Evolutionary conservation across 371 early-diverging fungal species (phyloP), one percentile per base, ranked within the genome.

Genomic region (Mortierella sp.): DNA sequence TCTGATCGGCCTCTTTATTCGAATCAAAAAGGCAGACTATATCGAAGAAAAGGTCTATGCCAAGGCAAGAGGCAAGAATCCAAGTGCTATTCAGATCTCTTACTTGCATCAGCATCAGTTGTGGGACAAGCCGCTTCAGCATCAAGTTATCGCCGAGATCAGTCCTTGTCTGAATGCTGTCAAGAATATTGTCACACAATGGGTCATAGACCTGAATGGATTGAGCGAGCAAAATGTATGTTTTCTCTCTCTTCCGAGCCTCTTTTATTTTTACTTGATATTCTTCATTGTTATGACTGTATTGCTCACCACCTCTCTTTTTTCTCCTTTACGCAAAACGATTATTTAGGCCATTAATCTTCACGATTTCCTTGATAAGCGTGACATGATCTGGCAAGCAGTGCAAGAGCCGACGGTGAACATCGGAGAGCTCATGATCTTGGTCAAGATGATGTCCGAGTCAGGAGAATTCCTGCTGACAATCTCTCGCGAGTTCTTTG

Each of bases 381-480:
- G 88, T 19, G 86, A 89, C 52, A 87, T 83, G 64, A 82, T 91
- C 47, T 90, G 92, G 91, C 65, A 75, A 14, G 70, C 83, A 25
- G 82, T 88, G 14, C 86, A 87, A 21, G 63, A 74, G 14, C 73
- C 74, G 25, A 83, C 71, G 1, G 81, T 90, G 50, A 85, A 86
- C 44, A 73, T 91, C 15, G 90, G 89, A 16, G 87, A 90, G 60
- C 72, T 90, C 19, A 75, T 87, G 72, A 86, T 89, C 26, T 72
- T 85, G 25, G 68, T 89, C 19, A 80, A 84, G 47, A 74, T 85
- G 65, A 61, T 87, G 55, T 25, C 70, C 9, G 84, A 85, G 52
- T 68, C 81, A 9, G 64, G 73, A 25, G 62, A 66, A 21, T 72
- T 74, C 68, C 44, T 82, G 56, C 51, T 62, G 29, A 46, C 63